These are phyloP conservation scores for Blastocystis sp. DNA, from an alignment of 352 stramenopile species.

Conservation along the genomic window DNA sequence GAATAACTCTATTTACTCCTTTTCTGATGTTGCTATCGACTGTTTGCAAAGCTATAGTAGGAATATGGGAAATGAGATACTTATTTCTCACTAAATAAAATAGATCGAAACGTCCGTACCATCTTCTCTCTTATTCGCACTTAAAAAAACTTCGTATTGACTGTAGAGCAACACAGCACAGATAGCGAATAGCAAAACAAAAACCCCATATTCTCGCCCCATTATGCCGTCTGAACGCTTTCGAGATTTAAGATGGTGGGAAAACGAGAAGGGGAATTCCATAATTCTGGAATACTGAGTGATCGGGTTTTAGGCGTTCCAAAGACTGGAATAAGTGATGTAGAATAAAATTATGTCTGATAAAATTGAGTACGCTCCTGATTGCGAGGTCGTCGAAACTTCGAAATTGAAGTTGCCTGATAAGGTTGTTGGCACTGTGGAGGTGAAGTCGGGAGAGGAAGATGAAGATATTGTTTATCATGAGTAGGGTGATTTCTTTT, in stretches of 20 bases:
- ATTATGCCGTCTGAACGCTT: too few species aligned
- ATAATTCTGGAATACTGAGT: neutral
- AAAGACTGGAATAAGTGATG: neutral
- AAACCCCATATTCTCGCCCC: too few species aligned
- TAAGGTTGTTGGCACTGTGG: constrained; percentile 23
- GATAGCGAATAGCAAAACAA: too few species aligned
- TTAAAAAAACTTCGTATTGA: too few species aligned
- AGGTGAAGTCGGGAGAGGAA: constrained; percentile 46
- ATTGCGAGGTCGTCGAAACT: constrained; percentile 58
- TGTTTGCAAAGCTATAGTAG: too few species aligned
- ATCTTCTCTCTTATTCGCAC: too few species aligned
- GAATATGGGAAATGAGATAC: too few species aligned
- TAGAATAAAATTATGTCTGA: constrained; percentile 39
- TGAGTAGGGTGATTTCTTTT: neutral
- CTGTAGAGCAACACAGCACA: too few species aligned
- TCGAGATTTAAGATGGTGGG: too few species aligned
- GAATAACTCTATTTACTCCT: neutral
- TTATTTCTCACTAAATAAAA: too few species aligned
- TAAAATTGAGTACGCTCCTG: constrained; percentile 57
- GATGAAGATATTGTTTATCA: constrained; percentile 48
- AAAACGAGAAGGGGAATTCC: neutral
- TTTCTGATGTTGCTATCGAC: neutral
- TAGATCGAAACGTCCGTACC: too few species aligned
- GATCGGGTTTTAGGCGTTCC: neutral
- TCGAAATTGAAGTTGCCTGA: constrained; percentile 52